Evolutionary conservation across 768 basidiomycete species (phyloP), one percentile per base, ranked within the genome.

Genomic region (Kwoniella heveanensis): DNA sequence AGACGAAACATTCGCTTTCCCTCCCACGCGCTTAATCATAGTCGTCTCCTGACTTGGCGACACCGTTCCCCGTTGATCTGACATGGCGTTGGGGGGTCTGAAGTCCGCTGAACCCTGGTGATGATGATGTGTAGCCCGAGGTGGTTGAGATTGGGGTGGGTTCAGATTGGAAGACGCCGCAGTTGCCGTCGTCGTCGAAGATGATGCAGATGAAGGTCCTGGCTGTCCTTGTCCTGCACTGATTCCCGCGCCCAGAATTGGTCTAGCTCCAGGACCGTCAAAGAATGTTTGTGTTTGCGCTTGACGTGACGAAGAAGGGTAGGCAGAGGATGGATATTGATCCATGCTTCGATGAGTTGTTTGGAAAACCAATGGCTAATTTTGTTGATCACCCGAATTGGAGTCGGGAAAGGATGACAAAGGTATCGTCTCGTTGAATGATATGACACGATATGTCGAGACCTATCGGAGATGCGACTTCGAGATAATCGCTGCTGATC

Each of bases 1-100:
- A 8, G 69, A 59, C 0, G 71, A 66, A 12, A 75, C 73, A 32
- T 75, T 75, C 21, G 73, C 54, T 44, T 71, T 75, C 2, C 73
- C 73, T 15, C 68, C 70, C 15, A 74, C 61, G 17, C 70, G 59
- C 50, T 68, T 65, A 26, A 61, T 55, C 48, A 53, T 54, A 27
- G 64, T 27, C 7, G 65, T 53, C 24, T 66, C 65, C 26, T 56
- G 54, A 48, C 39, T 53, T 13, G 65, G 65, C 7, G 65, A 66
- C 52, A 60, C 39, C 10, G 60, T 57, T 10, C 52, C 54, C 0
- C 59, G 58, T 37, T 32, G 56, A 21, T 64, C 62, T 13, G 62
- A 64, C 56, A 57, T 44, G 25, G 49, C 15, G 59, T 49, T 30
- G 54, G 51, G 24, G 65, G 62, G 47, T 60, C n/a, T 57, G 0